Base-by-base conservation (phyloP, 192 early-diverging fungal species). In the Radiomyces spectabilis region DNA sequence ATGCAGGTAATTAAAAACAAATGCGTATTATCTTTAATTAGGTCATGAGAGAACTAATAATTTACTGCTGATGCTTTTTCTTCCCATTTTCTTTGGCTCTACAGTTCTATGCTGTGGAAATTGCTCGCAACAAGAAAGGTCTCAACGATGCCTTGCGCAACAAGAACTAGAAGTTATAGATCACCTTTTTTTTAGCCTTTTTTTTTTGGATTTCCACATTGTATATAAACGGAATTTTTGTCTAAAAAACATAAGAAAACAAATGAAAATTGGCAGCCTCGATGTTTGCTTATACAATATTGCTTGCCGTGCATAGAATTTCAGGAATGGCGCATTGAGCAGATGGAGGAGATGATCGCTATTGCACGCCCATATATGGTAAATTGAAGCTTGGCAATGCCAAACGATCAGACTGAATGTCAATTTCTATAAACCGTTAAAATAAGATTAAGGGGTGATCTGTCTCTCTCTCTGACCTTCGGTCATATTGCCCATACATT, bases 81-180 rank as follows among this genome's bases (percentile, higher is more conserved):
- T n/a, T n/a, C n/a, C n/a, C n/a, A n/a, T 41, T 44, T 49, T 16
- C 29, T 53, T 41, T 30, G 21, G 16, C 38, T 52, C 8, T 31
- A 15, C 49, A 95, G 83, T 97, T 97, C 73, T 84, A 83, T 61
- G 88, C 88, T 47, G 77, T 97, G 39, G 94, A 97, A 73, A 87
- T 97, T 68, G 88, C 89, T 34, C 73, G 94, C 50, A 95, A 93
- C 75, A 85, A 79, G 59, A 82, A 88, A 55, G 89, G 91, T 15
- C 71, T 85, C 44, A 95, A 95, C 69, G 61, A 69, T 35, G 40
- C 49, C 38, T 42, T 73, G 5, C 51, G 61, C 13, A 50, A 65
- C 15, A 68, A 73, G 29, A 35, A 35, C 13, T 35, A 35, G 5
- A 35, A 35, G 5, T 8, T 8, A 35, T 13, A 13, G 33, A 35